Conservation (phyloP, 2,329 filamentous ascomycete genomes). For the Nemania sp. region DNA sequence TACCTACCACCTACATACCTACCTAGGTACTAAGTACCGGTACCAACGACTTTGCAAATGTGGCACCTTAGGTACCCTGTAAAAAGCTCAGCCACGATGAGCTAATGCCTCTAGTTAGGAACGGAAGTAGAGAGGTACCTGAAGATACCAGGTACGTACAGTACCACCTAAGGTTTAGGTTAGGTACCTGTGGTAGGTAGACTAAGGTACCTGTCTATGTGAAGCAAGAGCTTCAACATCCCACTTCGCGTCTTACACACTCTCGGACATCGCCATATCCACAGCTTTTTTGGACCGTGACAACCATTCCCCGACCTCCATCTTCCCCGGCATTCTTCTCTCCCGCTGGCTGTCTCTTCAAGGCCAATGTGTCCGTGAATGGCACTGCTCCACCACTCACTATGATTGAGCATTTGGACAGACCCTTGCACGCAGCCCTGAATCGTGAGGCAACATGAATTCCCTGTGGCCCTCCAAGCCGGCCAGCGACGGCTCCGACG, state of each 20-base stretch:
- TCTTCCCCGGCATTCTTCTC: background rate
- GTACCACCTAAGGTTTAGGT: too few species aligned
- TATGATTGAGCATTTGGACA: conserved; percentile 33
- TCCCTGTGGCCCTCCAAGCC: conserved; percentile 49
- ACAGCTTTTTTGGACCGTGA: background rate
- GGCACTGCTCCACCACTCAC: conserved; percentile 18
- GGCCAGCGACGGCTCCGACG: conserved; percentile 42
- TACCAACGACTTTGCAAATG: too few species aligned
- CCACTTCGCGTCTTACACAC: background rate
- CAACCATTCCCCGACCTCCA: background rate
- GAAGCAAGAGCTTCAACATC: background rate
- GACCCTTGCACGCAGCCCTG: conserved; percentile 27
- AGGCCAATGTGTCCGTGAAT: conserved; percentile 2
- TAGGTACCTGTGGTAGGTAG: too few species aligned
- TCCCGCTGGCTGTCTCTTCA: background rate
- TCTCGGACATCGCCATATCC: background rate
- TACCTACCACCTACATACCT: too few species aligned
- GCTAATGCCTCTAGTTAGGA: too few species aligned
- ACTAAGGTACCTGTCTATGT: too few species aligned
- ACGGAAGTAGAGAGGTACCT: too few species aligned
- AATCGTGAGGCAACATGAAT: conserved; percentile 48
- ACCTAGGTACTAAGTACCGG: too few species aligned
- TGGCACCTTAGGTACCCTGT: too few species aligned
- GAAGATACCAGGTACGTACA: too few species aligned
- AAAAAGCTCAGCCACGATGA: too few species aligned